phyloP scores from a whole-genome alignment of 2,329 filamentous ascomycete species.

The Zelopaecilomyces penicillatus region DNA sequence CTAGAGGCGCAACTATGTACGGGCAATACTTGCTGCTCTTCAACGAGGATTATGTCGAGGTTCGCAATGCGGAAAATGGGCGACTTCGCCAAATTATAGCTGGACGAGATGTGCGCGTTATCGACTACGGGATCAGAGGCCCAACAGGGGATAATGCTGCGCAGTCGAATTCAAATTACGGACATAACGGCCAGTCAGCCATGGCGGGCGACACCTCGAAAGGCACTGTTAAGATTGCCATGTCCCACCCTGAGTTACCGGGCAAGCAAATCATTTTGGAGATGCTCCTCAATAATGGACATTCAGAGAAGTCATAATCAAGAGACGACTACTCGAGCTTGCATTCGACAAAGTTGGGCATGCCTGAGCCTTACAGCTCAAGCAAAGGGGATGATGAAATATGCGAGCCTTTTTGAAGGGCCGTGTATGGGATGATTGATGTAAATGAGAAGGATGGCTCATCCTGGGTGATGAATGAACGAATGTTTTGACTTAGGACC shows the following conservation, averaged over 20 bases:
- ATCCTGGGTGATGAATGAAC: too few species aligned
- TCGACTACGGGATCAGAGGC: slow-evolving; percentile 73
- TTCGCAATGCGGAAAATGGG: slow-evolving; percentile 93
- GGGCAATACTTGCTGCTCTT: slow-evolving; percentile 89
- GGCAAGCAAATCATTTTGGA: slow-evolving; percentile 85
- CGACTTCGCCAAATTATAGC: slow-evolving; percentile 89
- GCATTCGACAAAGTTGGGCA: not conserved
- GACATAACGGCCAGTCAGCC: slow-evolving; percentile 25
- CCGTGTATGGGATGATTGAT: not conserved
- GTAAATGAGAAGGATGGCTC: not conserved
- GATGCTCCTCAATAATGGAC: slow-evolving; percentile 83
- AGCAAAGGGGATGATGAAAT: slow-evolving; percentile 1
- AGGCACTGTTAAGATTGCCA: slow-evolving; percentile 83
- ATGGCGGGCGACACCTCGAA: slow-evolving; percentile 42
- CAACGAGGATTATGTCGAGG: slow-evolving; percentile 93
- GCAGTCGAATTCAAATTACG: slow-evolving; percentile 23
- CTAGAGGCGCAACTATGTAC: slow-evolving; percentile 78
- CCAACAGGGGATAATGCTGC: slow-evolving; percentile 43
- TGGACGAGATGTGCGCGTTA: slow-evolving; percentile 77
- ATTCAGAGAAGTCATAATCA: slow-evolving; percentile 37
- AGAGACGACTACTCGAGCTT: not conserved
- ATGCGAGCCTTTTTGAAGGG: not conserved
- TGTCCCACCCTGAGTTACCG: slow-evolving; percentile 85
- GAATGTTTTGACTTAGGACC: too few species aligned
- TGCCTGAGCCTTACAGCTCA: not conserved